Evolutionary conservation across 208 protist species (phyloP).

Genomic region (Trypanosomatidae sp.): DNA sequence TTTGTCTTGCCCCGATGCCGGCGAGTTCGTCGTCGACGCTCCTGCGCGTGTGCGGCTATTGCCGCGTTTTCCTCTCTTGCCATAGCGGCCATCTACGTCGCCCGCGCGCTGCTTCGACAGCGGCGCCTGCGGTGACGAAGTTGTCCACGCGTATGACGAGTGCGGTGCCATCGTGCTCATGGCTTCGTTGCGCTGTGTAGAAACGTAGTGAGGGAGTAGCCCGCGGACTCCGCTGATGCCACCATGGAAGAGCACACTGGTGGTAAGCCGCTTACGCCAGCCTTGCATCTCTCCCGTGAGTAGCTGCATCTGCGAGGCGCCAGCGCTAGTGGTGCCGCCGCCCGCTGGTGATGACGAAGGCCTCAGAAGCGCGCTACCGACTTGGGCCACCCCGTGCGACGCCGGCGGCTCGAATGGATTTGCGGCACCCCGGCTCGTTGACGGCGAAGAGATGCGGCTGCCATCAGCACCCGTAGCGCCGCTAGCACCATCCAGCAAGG

Average conservation of each 20-base stretch:
- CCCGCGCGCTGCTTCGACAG: background rate
- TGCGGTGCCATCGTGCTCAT: background rate
- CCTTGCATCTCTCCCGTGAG: background rate
- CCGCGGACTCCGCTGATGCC: background rate
- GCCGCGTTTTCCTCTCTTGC: background rate
- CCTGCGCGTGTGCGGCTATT: background rate
- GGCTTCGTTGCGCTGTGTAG: background rate
- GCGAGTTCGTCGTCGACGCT: background rate
- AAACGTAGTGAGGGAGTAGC: background rate
- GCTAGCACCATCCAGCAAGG: background rate
- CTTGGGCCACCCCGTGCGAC: background rate
- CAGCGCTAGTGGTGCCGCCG: background rate
- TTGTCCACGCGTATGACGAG: background rate
- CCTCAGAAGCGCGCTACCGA: background rate
- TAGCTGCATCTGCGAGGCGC: background rate
- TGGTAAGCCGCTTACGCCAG: conserved; percentile 10
- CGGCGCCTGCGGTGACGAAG: background rate
- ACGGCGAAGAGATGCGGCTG: background rate
- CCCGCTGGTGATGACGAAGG: background rate
- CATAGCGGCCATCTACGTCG: background rate
- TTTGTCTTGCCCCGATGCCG: too few relatives aligned
- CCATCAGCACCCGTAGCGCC: background rate
- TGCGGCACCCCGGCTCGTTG: background rate
- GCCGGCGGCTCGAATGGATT: background rate
- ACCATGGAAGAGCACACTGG: background rate